phyloP scores from a whole-genome alignment of 768 basidiomycete genomes.

The Leccinum olivaceopallidum region DNA sequence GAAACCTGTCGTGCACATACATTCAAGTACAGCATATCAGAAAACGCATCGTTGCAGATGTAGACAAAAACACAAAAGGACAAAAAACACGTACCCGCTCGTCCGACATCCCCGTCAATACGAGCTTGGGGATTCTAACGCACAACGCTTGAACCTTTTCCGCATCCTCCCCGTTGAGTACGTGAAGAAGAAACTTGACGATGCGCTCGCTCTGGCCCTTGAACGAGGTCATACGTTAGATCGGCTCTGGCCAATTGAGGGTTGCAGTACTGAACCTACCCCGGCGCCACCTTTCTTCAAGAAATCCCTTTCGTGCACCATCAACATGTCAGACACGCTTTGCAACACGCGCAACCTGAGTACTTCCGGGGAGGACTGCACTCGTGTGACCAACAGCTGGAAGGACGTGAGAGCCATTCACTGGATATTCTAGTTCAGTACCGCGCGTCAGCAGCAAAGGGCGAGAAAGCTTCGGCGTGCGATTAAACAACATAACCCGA shows the following conservation, averaged over 20 bases:
- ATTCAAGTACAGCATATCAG: neutral
- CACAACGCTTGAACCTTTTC: slow-evolving; percentile 66
- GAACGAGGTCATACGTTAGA: neutral
- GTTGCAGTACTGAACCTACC: slow-evolving; percentile 23
- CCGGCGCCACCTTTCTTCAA: slow-evolving; percentile 45
- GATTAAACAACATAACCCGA: slow-evolving; percentile 77
- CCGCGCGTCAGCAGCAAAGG: neutral
- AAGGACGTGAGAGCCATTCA: slow-evolving; percentile 51
- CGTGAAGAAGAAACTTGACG: slow-evolving; percentile 63
- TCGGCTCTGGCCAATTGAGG: neutral
- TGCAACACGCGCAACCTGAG: slow-evolving; percentile 75
- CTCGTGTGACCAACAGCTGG: slow-evolving; percentile 80
- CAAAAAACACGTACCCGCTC: slow-evolving; percentile 49
- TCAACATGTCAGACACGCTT: slow-evolving; percentile 82
- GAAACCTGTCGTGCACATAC: slow-evolving; percentile 39
- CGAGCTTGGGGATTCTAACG: too few species aligned
- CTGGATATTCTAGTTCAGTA: slow-evolving; percentile 12
- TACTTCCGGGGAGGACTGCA: slow-evolving; percentile 60
- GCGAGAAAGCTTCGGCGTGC: slow-evolving; percentile 39
- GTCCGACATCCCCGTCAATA: slow-evolving; percentile 74
- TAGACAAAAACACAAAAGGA: neutral
- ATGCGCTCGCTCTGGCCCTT: slow-evolving; percentile 51
- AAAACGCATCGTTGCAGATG: neutral
- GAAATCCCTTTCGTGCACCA: slow-evolving; percentile 75
- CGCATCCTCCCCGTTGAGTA: slow-evolving; percentile 54